These are phyloP conservation scores for Leccinum variicolor DNA, from an alignment of 768 basidiomycete species.

Conservation along the genomic window DNA sequence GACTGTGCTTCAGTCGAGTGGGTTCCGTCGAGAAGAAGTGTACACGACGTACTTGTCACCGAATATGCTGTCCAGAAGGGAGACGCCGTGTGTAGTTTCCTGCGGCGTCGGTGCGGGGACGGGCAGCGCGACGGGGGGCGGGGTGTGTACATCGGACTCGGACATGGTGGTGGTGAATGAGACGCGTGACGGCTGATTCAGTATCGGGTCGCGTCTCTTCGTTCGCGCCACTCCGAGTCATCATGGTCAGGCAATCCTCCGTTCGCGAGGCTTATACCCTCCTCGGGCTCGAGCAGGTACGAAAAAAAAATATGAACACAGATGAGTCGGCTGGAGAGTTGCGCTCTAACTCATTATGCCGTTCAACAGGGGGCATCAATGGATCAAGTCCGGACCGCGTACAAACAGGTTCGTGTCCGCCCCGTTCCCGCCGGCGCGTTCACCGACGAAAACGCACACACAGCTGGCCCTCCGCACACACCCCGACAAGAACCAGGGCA, in stretches of 20 bases:
- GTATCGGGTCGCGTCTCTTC: conserved; percentile 24
- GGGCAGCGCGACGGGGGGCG: background rate
- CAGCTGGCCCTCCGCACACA: conserved; percentile 66
- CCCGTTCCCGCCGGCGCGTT: background rate
- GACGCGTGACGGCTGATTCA: conserved; percentile 16
- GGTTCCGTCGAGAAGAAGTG: conserved; percentile 1
- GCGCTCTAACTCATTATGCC: conserved; percentile 8
- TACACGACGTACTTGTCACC: conserved; percentile 63
- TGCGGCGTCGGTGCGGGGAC: conserved; percentile 2
- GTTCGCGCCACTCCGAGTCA: background rate
- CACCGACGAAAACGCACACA: background rate
- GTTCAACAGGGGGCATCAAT: conserved; percentile 50
- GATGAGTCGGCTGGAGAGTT: background rate
- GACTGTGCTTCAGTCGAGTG: conserved; percentile 56
- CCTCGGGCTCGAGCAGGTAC: conserved; percentile 56
- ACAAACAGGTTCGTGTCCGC: conserved; percentile 54
- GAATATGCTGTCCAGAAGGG: conserved; percentile 40
- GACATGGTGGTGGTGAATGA: conserved; percentile 9
- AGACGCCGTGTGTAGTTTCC: conserved; percentile 15
- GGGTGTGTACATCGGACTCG: background rate
- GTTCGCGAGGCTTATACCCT: conserved; percentile 37
- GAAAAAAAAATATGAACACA: background rate
- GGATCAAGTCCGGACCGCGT: conserved; percentile 63
- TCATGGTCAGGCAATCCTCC: conserved; percentile 37
- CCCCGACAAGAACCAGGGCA: conserved; percentile 73